Evolutionary conservation across 176 grass and related monocot genomes (phyloP), one percentile per base, ranked within the genome.

Genomic region (Rhipidocladum racemiflorum): DNA sequence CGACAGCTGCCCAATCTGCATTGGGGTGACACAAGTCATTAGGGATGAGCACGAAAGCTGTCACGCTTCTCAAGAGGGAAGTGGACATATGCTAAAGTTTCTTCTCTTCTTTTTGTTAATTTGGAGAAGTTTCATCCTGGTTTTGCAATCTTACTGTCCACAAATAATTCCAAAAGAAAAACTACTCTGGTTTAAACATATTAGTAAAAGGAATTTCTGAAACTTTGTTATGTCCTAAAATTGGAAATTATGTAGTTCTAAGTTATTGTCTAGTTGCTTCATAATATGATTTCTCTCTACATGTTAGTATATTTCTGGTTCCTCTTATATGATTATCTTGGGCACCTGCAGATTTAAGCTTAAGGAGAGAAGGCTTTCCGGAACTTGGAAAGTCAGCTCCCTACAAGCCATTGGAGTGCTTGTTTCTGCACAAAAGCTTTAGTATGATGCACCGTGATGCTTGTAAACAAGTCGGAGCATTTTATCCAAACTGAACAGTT

Each of bases 1-100:
- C 0, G 96, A 95, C 12, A 98, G 79, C 72, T 98, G 96, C 42
- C 92, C 96, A 65, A 98, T 98, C 96, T 95, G 80, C 68, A 94
- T 76, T 71, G 67, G n/a, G 80, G 70, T 84, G 60, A 25, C 20
- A 85, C 73, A 89, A n/a, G 14, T 68, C 25, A 28, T 63, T 56
- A 82, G 11, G 20, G 13, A 24, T 56, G 80, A 27, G 27, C 20
- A 56, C 76, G 35, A 72, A 85, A 65, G 23, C 13, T n/a, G 61
- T n/a, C 6, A 38, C 55, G 63, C 5, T 75, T 40, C 55, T 85
- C 17, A 77, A 81, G 46, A 85, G 38, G 35, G 34, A 70, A 86
- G 25, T 72, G 46, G 4, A 21, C 18, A 67, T 45, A 71, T 55
- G 43, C 54, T 72, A 17, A 84, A 46, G 7, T 34, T 46, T 61